phyloP scores from a whole-genome alignment of 441 rosid species.

The Viola pubescens region DNA sequence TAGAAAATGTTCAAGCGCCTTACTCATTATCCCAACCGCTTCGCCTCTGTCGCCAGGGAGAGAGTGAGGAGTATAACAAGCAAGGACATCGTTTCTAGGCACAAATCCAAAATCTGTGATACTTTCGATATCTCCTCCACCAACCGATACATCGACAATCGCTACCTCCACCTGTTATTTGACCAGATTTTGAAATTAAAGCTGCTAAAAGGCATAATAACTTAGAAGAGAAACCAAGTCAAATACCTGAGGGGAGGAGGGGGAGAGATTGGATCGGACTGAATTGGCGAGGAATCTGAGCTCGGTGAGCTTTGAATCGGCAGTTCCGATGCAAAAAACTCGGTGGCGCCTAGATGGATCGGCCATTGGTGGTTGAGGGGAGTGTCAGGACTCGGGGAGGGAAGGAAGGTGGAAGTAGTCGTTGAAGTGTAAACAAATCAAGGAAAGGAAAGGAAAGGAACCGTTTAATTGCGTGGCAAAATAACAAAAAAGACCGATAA shows the following conservation, averaged over 20 bases:
- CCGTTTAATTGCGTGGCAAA: too few species aligned
- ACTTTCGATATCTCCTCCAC: conserved; percentile 28
- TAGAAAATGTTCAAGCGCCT: conserved; percentile 51
- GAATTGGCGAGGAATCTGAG: conserved; percentile 58
- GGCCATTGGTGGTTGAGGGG: conserved; percentile 20
- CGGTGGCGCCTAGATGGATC: conserved; percentile 16
- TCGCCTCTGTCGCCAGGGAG: conserved; percentile 64
- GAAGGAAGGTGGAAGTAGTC: too few species aligned
- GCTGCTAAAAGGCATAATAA: background rate
- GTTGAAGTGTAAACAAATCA: too few species aligned
- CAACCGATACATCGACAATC: conserved; percentile 71
- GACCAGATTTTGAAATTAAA: conserved; percentile 4
- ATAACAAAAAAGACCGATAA: too few species aligned
- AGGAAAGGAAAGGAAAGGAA: too few species aligned
- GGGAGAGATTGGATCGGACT: conserved; percentile 44
- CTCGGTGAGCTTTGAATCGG: conserved; percentile 74
- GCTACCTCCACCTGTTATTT: conserved; percentile 51
- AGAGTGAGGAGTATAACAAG: conserved; percentile 24
- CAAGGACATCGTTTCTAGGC: conserved; percentile 46
- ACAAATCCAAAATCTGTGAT: conserved; percentile 44
- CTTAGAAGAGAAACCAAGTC: background rate
- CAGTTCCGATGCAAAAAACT: conserved; percentile 76
- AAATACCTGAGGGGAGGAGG: conserved; percentile 45
- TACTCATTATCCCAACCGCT: conserved; percentile 65
- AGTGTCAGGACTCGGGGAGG: background rate